Percentiles rank a stretch among this genome's conserved stretches.
These are phyloP conservation scores for Lindgomyces ingoldianus DNA, from an alignment of 495 filamentous ascomycete genomes.

Conservation along the genomic window DNA sequence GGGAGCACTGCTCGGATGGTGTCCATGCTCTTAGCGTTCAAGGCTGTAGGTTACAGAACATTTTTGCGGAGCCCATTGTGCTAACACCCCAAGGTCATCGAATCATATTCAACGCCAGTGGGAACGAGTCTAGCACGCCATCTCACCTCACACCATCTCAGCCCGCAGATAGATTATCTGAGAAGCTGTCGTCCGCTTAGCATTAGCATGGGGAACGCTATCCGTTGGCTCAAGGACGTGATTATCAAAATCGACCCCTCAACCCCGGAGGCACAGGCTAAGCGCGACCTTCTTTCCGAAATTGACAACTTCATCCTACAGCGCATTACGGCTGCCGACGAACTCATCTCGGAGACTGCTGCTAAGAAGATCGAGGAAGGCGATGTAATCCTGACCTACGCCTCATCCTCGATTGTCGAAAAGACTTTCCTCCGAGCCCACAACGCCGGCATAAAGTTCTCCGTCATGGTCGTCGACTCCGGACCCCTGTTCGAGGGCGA, in stretches of 20 bases:
- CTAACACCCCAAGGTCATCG: constrained; percentile 65
- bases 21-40: constrained; percentile 84
- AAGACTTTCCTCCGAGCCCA: constrained; percentile 73
- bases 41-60: constrained; percentile 65
- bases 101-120: constrained; percentile 84
- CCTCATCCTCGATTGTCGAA: constrained; percentile 83
- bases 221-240: constrained; percentile 84
- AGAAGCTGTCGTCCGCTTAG: constrained; percentile 89
- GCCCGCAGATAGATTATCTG: constrained; percentile 91
- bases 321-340: constrained; percentile 80
- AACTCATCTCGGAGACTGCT: constrained; percentile 76
- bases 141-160: constrained; percentile 86
- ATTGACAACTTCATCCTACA: constrained; percentile 92
- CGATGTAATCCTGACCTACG: constrained; percentile 85
- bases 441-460: constrained; percentile 68
- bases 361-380: constrained; percentile 72
- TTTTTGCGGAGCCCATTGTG: constrained; percentile 37
- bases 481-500: constrained; percentile 80
- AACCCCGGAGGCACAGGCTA: constrained; percentile 73
- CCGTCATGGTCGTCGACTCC: constrained; percentile 82
- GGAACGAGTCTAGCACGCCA: constrained; percentile 83
- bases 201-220: constrained; percentile 92
- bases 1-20: constrained; percentile 88
- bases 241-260: constrained; percentile 85
- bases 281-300: constrained; percentile 68